Percentiles rank a stretch among this genome's conserved stretches.
Conservation (phyloP, 345 rosid genomes). For the Zanthoxylum bungeanum region DNA sequence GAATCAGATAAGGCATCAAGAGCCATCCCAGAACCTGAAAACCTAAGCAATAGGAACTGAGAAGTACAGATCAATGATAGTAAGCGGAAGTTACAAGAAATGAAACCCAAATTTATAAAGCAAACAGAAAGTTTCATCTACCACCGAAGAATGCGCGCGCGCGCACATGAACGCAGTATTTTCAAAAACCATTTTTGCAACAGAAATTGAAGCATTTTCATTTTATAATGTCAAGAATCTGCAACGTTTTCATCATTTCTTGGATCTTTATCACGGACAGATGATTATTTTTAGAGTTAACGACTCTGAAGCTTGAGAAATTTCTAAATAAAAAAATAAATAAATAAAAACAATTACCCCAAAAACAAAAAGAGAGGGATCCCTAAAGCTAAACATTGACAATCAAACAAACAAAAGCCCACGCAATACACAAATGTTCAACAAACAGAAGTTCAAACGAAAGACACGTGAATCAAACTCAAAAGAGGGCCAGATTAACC, state of each 20-base stretch:
- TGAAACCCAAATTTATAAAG: neutral
- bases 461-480: neutral
- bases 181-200: neutral
- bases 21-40: slow-evolving; percentile 10
- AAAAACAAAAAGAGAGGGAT: neutral
- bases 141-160: neutral
- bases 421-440: neutral
- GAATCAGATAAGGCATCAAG: slow-evolving; percentile 8
- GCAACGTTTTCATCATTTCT: neutral
- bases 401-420: neutral
- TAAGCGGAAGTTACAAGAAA: neutral
- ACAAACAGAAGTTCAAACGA: neutral
- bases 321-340: neutral
- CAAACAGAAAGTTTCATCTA: neutral
- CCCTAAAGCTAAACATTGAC: neutral
- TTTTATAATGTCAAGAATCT: neutral
- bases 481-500: neutral
- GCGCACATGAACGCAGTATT: no score
- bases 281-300: neutral
- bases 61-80: neutral
- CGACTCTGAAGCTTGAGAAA: neutral
- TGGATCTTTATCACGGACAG: neutral
- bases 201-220: neutral
- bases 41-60: neutral
- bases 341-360: neutral